Evolutionary conservation across 305 asterid species (phyloP), one percentile per base, ranked within the genome.

Genomic region (Fraxinus platypoda): DNA sequence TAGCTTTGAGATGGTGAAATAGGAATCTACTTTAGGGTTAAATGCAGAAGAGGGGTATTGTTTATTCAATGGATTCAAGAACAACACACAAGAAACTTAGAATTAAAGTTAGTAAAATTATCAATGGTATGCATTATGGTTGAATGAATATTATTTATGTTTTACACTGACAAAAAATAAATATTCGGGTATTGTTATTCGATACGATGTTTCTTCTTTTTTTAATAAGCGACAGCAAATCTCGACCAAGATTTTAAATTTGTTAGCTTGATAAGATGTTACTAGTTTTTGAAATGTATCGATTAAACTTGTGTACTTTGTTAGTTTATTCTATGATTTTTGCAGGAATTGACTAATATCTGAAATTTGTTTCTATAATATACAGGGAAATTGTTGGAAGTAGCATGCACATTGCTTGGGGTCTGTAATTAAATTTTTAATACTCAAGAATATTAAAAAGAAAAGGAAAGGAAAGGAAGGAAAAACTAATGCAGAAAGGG

Each of bases 391-490:
- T 19, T 54, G 66, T 54, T 54, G 26, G 66, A 54, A 54, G 66
- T 54, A 54, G 66, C 66, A 54, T 54, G 66, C 23, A 54, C 66
- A 54, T 19, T 54, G 26, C 66, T 54, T 19, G 66, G 66, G 66
- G 66, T 54, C 84, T 94, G 98, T 83, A 87, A 87, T 83, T 94
- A 83, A 86, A 83, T 38, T 82, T 89, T 83, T 6, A 26, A 26
- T 52, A 52, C 9, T 52, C 64, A 17, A 52, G 25, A 52, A 52
- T n/a, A n/a, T 6, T 5, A 52, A 68, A 78, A 37, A 64, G 31
- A 76, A 66, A 54, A 52, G 66, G 6, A 5, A 21, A 30, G 71
- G 31, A 64, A 64, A 54, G 35, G 17, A 66, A 31, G 21, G 38
- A 68, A 68, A 70, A 28, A 1, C 21, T 70, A 31, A 70, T 3